phyloP scores from a whole-genome alignment of 495 filamentous ascomycete species.

The Penicillium paradoxum region DNA sequence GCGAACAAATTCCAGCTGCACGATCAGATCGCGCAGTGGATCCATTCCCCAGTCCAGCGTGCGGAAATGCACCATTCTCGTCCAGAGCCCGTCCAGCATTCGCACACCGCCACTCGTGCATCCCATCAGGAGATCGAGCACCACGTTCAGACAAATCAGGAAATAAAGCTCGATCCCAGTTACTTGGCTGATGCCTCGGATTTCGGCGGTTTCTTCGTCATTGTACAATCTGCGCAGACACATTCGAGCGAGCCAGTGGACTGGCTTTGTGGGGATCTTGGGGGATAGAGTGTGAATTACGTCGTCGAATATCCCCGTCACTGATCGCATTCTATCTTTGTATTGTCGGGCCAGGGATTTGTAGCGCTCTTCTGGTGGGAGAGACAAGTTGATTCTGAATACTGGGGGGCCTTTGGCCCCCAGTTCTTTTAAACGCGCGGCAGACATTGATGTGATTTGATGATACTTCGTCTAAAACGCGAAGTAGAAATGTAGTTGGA shows the following conservation, averaged over 20 bases:
- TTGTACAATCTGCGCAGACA: constrained; percentile 47
- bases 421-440: background rate
- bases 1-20: constrained; percentile 53
- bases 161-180: constrained; percentile 54
- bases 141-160: constrained; percentile 55
- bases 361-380: constrained; percentile 53
- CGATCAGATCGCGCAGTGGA: constrained; percentile 48
- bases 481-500: background rate
- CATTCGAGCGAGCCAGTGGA: constrained; percentile 37
- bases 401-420: constrained; percentile 23
- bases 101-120: constrained; percentile 57
- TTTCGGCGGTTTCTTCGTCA: constrained; percentile 56
- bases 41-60: constrained; percentile 69
- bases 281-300: constrained; percentile 26
- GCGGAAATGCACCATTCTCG: constrained; percentile 57
- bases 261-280: constrained; percentile 17
- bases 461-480: background rate
- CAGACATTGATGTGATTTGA: background rate
- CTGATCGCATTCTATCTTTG: constrained; percentile 31
- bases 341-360: constrained; percentile 42
- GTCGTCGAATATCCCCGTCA: constrained; percentile 48
- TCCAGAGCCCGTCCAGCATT: constrained; percentile 15
- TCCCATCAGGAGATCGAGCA: constrained; percentile 61
- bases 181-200: constrained; percentile 50
- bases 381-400: constrained; percentile 55